Evolutionary conservation across 208 protist species (phyloP), one percentile per base, ranked within the genome.

Genomic region (Trypanosoma mega): DNA sequence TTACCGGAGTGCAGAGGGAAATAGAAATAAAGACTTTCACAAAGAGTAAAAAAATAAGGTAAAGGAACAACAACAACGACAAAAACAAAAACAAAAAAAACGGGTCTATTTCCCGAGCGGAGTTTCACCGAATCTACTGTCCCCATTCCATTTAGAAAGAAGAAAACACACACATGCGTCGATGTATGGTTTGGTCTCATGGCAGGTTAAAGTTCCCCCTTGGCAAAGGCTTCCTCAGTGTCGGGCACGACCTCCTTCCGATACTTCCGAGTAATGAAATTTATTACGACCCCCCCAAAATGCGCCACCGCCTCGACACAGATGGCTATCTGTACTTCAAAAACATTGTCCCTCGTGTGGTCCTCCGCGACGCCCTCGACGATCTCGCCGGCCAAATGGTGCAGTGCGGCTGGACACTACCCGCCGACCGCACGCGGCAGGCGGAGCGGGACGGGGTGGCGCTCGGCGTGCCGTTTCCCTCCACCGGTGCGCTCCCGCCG

Each of bases 291-390:
- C 73, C 85, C 2, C 72, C 85, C 3, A 89, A 90, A 61, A 72
- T 95, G 49, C 85, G 89, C 47, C 67, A 74, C 45, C 76, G 89
- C 0, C 84, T 95, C 2, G 89, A 95, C 68, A 66, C 74, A 50
- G 79, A 92, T 33, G 89, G 85, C 26, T 95, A 93, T 61, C 68
- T 95, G 29, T 95, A 90, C 60, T 85, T 95, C 46, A 89, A 92
- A 54, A 86, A 85, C 37, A 71, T 85, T 36, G 63, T 93, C 16
- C 83, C 85, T 0, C 85, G 85, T 3, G 68, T 76, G 18, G 76
- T 78, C 39, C 72, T 91, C 11, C 68, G 77, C 44, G 68, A 63
- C 0, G 83, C 53, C 5, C 70, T 92, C 14, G 74, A 91, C 39
- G 74, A 90, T 65, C 49, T 95, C 6, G 80, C 77, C 0, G 44